Evolutionary conservation across 2,329 filamentous ascomycete species (phyloP).

Genomic region (Cephalotrichum gorgonifer): DNA sequence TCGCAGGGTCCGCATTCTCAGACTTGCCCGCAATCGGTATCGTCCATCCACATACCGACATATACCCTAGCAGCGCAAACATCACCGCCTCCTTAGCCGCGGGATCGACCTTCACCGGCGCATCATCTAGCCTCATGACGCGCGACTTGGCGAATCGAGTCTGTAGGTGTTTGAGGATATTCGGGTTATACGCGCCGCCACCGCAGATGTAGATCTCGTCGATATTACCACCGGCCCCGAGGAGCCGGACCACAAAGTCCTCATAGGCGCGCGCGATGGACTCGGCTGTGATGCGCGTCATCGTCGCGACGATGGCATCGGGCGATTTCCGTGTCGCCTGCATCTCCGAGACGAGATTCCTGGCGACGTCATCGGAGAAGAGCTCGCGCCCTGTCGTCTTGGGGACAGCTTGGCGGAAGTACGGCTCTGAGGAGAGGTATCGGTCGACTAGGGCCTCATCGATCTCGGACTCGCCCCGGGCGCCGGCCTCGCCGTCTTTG

Average conservation of each 20-base stretch:
- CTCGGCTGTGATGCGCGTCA: slow-evolving; percentile 49
- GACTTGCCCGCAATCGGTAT: slow-evolving; percentile 2
- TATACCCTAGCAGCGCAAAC: slow-evolving; percentile 44
- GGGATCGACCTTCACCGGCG: slow-evolving; percentile 40
- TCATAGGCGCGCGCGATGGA: slow-evolving; percentile 39
- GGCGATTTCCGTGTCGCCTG: slow-evolving; percentile 29
- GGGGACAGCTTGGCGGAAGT: slow-evolving; percentile 38
- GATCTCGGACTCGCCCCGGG: slow-evolving; percentile 28
- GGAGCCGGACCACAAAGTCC: slow-evolving; percentile 23
- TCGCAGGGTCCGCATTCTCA: slow-evolving; percentile 29
- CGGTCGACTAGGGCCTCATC: slow-evolving; percentile 39
- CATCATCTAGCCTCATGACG: slow-evolving; percentile 45
- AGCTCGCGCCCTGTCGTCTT: slow-evolving; percentile 50
- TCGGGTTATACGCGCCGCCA: slow-evolving; percentile 46
- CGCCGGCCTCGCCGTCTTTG: slow-evolving; percentile 37
- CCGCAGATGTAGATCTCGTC: slow-evolving; percentile 51
- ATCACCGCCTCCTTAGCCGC: slow-evolving; percentile 44
- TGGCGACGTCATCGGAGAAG: slow-evolving; percentile 46
- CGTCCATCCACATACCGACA: background rate
- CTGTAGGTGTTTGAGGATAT: slow-evolving; percentile 42
- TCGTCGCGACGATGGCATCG: slow-evolving; percentile 44
- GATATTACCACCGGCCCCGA: slow-evolving; percentile 24
- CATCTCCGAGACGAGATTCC: slow-evolving; percentile 36
- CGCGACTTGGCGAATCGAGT: slow-evolving; percentile 32
- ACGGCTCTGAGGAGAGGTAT: slow-evolving; percentile 34